Base-by-base conservation (phyloP, 129 eudicot species). In the Flaveria linearis region DNA sequence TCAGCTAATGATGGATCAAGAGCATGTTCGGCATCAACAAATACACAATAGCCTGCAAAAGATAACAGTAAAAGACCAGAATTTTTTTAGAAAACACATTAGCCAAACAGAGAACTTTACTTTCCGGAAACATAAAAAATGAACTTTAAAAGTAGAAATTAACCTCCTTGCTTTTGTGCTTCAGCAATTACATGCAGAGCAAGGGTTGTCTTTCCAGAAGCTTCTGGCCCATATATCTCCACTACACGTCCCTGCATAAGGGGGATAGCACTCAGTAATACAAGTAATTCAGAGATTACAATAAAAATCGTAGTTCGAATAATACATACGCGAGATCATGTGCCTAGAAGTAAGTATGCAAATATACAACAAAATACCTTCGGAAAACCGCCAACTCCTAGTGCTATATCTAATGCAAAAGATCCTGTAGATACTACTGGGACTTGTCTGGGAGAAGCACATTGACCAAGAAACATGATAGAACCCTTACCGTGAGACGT, bases 191-290 rank as follows among this genome's bases (percentile, higher is more conserved):
- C 96, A 81, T 95, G 99, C 61, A 91, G 82, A 28, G 94, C 91
- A 84, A 95, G 92, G 51, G 97, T 91, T 73, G 99, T 95, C 81
- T 95, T 95, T 60, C 99, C 97, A 79, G 99, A 91, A 77, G 99
- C 99, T 82, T 95, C 99, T 43, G 99, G 99, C 53, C 99, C 99
- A 84, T 84, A 91, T 74, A 95, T 89, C 87, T 95, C 99, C 71
- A 95, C 88, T 5, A 95, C 97, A 68, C 99, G 97, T 67, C 99
- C 99, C 99, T 95, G 86, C 55, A 84, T 13, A 51, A 64, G 78
- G 46, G 11, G 45, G 30, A 63, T 4, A 61, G 4, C 28, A 61
- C 68, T 61, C 41, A 15, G 9, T 61, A 26, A 26, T 26, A 25
- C 28, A 41, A 43, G 30, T 15, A 13, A 13, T 4, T 11, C 10